A percentile compares a stretch with the other conserved stretches of the same genome.
Evolutionary conservation across 2,329 filamentous ascomycete species (phyloP).

Genomic region (Huntiella bhutanensis): DNA sequence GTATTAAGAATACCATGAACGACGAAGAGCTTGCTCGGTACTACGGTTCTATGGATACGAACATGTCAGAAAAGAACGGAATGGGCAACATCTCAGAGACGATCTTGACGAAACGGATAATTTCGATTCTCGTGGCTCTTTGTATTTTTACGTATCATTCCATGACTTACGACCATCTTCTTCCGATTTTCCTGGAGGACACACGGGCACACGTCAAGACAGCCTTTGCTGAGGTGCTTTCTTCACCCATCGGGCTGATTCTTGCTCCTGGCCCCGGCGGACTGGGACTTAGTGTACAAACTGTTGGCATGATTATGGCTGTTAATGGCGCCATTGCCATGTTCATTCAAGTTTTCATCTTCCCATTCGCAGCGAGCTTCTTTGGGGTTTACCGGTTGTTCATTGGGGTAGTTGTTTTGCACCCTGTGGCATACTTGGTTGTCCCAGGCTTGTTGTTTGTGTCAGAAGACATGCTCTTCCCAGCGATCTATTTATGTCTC

Average conservation of each 20-base stretch:
- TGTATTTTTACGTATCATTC: slow-evolving; percentile 88
- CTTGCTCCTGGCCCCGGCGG: slow-evolving; percentile 31
- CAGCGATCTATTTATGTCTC: slow-evolving; percentile 39
- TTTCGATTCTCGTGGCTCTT: slow-evolving; percentile 50
- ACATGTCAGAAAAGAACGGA: slow-evolving; percentile 18
- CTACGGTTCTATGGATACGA: slow-evolving; percentile 46
- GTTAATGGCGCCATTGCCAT: slow-evolving; percentile 40
- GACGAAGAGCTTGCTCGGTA: slow-evolving; percentile 24
- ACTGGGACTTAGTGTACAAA: slow-evolving; percentile 40
- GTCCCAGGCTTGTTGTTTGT: slow-evolving; percentile 39
- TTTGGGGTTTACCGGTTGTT: slow-evolving; percentile 42
- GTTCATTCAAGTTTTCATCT: slow-evolving; percentile 39
- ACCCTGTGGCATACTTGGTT: slow-evolving; percentile 41
- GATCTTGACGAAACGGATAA: slow-evolving; percentile 12
- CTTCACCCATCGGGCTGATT: slow-evolving; percentile 12
- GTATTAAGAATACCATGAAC: slow-evolving; percentile 38
- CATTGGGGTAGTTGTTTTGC: slow-evolving; percentile 36
- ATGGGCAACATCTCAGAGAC: slow-evolving; percentile 1
- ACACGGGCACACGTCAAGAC: slow-evolving; percentile 29
- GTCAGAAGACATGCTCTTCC: slow-evolving; percentile 29
- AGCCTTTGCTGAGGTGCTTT: slow-evolving; percentile 15
- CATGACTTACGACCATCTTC: slow-evolving; percentile 83
- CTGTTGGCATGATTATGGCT: slow-evolving; percentile 42
- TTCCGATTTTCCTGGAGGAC: slow-evolving; percentile 87
- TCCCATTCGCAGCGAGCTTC: slow-evolving; percentile 38